Base-by-base conservation (phyloP, 163 green algal genomes). In the Prototheca wickerhamii region DNA sequence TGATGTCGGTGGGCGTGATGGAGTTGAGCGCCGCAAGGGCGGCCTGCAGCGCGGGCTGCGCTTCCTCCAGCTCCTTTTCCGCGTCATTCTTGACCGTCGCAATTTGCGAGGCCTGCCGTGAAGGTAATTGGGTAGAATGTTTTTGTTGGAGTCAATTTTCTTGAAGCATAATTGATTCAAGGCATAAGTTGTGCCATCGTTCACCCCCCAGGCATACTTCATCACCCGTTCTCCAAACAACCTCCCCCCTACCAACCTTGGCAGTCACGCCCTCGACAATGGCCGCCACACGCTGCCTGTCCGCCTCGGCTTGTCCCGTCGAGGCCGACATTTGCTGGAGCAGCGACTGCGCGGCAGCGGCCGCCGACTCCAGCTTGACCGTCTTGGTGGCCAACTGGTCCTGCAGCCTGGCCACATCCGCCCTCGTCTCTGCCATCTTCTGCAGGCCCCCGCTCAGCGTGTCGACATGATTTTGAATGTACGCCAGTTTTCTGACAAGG, bases 361-460 rank as follows among this genome's bases (percentile, higher is more conserved):
- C 78, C 12, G 88, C 86, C 57, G 82, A 78, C 20, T 82, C 87
- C 42, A 98, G 81, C 70, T 95, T 83, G 67, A 71, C 61, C 68
- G 96, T 94, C 79, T 97, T 98, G 31, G 90, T 69, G 18, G 82
- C 86, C 60, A 97, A 83, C 83, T 96, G 90, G 3, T 68, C 84
- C 66, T 76, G 70, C 65, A 63, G 25, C 17, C 0, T 18, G 4
- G 55, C 55, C 29, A 98, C 90, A 61, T 97, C 91, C 10, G 78
- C 75, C 79, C 96, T 96, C 60, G 91, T 89, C 64, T 95, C 83
- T 32, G 83, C 78, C 90, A 98, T 95, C 78, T 97, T 97, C 58
- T 86, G 68, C 61, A 98, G 78, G 15, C 91, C 91, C 31, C 63
- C 81, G 71, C 87, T 82, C 55, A 96, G 92, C 50, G 85, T 84